phyloP scores from a whole-genome alignment of 768 basidiomycete genomes.

The Neoboletus subvelutipes region DNA sequence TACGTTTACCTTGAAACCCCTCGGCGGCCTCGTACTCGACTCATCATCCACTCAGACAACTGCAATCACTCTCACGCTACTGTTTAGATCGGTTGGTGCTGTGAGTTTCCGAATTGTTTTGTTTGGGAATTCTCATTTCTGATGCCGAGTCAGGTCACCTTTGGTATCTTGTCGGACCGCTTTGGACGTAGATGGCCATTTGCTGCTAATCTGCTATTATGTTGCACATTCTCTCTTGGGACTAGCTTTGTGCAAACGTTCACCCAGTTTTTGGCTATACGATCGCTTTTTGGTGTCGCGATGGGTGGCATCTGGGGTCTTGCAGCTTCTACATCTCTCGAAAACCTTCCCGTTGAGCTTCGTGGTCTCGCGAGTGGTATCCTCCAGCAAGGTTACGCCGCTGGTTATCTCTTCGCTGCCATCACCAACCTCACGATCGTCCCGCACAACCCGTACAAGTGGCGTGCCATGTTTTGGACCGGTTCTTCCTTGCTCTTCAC shows the following conservation, averaged over 20 bases:
- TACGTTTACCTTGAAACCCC: conserved; percentile 24
- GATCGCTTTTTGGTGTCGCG: conserved; percentile 80
- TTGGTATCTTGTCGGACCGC: conserved; percentile 82
- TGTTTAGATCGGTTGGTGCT: conserved; percentile 81
- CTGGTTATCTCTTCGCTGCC: conserved; percentile 84
- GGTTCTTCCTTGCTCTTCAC: conserved; percentile 68
- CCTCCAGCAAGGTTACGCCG: conserved; percentile 90
- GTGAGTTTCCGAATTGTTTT: conserved; percentile 31
- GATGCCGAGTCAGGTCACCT: conserved; percentile 46
- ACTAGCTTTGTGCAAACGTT: conserved; percentile 81
- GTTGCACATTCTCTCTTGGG: conserved; percentile 72
- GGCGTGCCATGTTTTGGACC: conserved; percentile 84
- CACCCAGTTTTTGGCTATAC: conserved; percentile 72
- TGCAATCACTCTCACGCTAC: conserved; percentile 87
- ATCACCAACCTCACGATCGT: conserved; percentile 73
- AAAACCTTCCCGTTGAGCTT: conserved; percentile 87
- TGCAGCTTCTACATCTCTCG: conserved; percentile 78
- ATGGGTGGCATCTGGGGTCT: conserved; percentile 94
- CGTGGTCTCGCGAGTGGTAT: conserved; percentile 87
- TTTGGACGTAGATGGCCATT: conserved; percentile 95
- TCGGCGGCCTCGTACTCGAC: not conserved
- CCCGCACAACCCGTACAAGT: conserved; percentile 37
- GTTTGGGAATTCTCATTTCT: not conserved
- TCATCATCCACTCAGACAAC: conserved; percentile 47
- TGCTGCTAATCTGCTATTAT: conserved; percentile 71